A percentile compares a stretch with the other conserved stretches of the same genome.
phyloP scores from a whole-genome alignment of 768 basidiomycete genomes.

The Fomitopsis pulvina region DNA sequence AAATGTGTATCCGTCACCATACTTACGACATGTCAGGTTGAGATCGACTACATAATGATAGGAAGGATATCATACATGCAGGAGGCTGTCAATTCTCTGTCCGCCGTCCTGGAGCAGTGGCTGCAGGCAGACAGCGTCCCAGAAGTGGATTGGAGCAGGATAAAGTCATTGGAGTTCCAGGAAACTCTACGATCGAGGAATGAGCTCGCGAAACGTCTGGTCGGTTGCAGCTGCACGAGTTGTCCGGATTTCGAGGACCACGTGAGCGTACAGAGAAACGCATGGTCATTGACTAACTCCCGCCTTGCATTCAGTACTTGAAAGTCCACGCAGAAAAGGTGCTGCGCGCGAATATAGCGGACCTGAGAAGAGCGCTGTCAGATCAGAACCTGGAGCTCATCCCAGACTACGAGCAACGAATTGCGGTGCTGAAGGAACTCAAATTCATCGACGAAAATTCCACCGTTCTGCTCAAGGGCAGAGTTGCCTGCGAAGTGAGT shows the following conservation, averaged over 20 bases:
- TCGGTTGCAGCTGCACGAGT: constrained; percentile 39
- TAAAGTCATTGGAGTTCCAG: constrained; percentile 88
- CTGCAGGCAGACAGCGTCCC: constrained; percentile 35
- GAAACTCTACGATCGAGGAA: constrained; percentile 64
- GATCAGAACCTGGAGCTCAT: constrained; percentile 96
- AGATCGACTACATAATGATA: constrained; percentile 63
- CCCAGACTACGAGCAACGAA: constrained; percentile 94
- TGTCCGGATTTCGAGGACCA: constrained; percentile 71
- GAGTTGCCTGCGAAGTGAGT: constrained; percentile 93
- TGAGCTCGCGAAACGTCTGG: constrained; percentile 36
- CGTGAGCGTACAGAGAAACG: constrained; percentile 39
- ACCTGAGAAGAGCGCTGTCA: constrained; percentile 79
- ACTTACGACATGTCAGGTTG: constrained; percentile 43
- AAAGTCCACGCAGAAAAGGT: constrained; percentile 70
- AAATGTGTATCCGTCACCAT: neutral
- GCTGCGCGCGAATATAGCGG: constrained; percentile 65
- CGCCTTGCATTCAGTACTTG: constrained; percentile 50
- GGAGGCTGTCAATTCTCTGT: constrained; percentile 46
- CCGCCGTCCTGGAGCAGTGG: constrained; percentile 54
- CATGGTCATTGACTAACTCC: neutral
- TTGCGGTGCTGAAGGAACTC: constrained; percentile 84
- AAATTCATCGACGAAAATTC: constrained; percentile 95
- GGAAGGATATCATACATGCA: constrained; percentile 54
- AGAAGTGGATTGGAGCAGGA: constrained; percentile 79
- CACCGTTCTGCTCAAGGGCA: constrained; percentile 91